Evolutionary conservation across 106 monocot species (phyloP), one percentile per base, ranked within the genome.

Genomic region (Alisma plantagoaquatica): DNA sequence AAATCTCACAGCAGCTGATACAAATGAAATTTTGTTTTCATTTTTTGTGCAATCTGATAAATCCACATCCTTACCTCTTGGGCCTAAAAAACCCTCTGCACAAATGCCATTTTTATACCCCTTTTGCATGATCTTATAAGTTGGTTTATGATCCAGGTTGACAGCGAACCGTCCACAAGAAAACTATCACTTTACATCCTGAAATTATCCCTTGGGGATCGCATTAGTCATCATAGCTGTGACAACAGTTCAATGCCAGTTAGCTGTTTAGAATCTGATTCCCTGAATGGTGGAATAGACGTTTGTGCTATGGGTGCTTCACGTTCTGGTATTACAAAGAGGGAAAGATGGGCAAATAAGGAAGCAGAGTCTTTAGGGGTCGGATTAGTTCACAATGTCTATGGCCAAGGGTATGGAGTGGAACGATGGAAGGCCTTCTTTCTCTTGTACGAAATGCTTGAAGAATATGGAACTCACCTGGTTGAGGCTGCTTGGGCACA

Each of bases 401-500:
- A 38, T 61, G 64, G 54, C 15, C 22, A 59, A 32, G 60, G 28
- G 51, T 75, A 28, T 63, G 72, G 59, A 51, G 28, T 41, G 48
- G 74, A 80, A 12, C 78, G 74, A 56, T 93, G 93, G 87, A 83
- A 66, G 53, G 70, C 77, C 27, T 93, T 93, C 27, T 15, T 93
- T 35, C 63, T 93, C 31, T 68, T 93, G 2, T 93, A 87, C 61
- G 93, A 93, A 49, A 93, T 83, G 80, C 87, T 93, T 51, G 87
- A 93, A 59, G 93, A 93, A 59, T 93, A 93, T 61, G 87, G 83
- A 23, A 87, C 93, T 50, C 87, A 93, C 72, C 72, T 93, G 62
- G 83, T 93, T 53, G 93, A 93, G 63, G 87, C 93, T 60, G 93
- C 87, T 57, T 93, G 93, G 93, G 75, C 74, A 43, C 83, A 93